These are phyloP conservation scores for Komagataea norvegica DNA, from an alignment of 1,139 yeast genomes.

Conservation along the genomic window DNA sequence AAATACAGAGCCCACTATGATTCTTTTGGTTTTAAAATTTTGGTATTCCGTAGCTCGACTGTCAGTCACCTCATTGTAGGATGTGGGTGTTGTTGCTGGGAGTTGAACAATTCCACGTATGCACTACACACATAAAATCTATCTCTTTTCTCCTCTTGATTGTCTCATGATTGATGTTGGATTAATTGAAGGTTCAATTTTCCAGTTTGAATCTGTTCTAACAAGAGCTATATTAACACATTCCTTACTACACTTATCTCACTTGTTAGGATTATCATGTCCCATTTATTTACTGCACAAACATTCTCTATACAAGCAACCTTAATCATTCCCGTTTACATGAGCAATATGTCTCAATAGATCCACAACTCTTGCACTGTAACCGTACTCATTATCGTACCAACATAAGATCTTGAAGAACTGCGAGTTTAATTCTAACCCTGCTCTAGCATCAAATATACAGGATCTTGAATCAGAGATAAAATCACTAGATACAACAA, in stretches of 20 bases:
- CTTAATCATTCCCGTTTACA: slow-evolving; percentile 15
- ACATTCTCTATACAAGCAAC: background rate
- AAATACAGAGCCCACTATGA: slow-evolving; percentile 19
- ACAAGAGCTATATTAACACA: background rate
- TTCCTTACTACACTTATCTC: background rate
- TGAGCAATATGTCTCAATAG: slow-evolving; percentile 71
- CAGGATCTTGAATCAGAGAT: slow-evolving; percentile 72
- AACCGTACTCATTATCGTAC: slow-evolving; percentile 90
- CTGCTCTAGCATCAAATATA: slow-evolving; percentile 80
- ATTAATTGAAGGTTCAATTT: slow-evolving; percentile 6
- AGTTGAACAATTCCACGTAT: too few species aligned
- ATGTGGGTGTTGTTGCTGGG: too few species aligned
- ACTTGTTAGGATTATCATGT: background rate
- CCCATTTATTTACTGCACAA: slow-evolving; percentile 1
- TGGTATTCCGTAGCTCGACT: background rate
- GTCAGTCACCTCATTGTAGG: too few species aligned
- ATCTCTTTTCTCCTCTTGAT: too few species aligned
- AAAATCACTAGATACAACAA: slow-evolving; percentile 83
- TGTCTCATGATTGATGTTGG: background rate
- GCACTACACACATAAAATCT: background rate
- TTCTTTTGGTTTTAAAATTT: slow-evolving; percentile 7
- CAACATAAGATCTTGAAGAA: slow-evolving; percentile 82
- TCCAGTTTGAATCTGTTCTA: background rate
- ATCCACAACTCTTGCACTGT: slow-evolving; percentile 89
- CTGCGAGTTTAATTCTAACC: slow-evolving; percentile 80